Evolutionary conservation across 768 basidiomycete species (phyloP).

Genomic region (Trametes cingulata): DNA sequence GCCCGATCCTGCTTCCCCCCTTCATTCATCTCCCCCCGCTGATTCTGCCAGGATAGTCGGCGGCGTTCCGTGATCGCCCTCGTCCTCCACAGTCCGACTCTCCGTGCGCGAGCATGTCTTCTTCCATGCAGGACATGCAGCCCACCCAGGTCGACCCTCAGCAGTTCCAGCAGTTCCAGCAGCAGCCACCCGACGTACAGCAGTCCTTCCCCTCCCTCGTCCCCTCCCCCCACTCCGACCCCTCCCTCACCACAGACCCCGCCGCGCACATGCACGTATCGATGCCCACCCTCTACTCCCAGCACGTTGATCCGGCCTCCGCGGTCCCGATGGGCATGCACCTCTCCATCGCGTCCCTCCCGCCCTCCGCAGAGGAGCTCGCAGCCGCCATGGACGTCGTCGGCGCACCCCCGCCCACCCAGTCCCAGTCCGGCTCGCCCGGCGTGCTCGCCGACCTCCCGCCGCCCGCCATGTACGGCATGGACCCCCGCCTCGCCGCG

Average conservation of each 20-base stretch:
- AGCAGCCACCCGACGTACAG: slow-evolving; percentile 16
- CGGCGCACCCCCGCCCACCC: slow-evolving; percentile 14
- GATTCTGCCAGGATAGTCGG: background rate
- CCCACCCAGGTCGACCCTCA: slow-evolving; percentile 26
- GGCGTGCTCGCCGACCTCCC: slow-evolving; percentile 46
- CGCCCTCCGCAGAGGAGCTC: slow-evolving; percentile 18
- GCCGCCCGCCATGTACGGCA: slow-evolving; percentile 34
- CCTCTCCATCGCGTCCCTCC: slow-evolving; percentile 23
- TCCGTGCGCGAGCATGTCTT: slow-evolving; percentile 18
- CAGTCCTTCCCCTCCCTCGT: slow-evolving; percentile 24
- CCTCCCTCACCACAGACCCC: slow-evolving; percentile 21
- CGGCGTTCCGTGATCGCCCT: slow-evolving; percentile 19
- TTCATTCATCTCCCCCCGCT: slow-evolving; percentile 18
- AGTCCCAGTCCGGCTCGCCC: slow-evolving; percentile 33
- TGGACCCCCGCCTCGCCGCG: slow-evolving; percentile 38
- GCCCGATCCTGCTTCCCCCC: slow-evolving; percentile 5
- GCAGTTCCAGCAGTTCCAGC: slow-evolving; percentile 26
- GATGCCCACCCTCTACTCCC: slow-evolving; percentile 25
- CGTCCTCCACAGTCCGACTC: background rate
- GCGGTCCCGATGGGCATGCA: slow-evolving; percentile 24
- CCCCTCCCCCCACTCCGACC: slow-evolving; percentile 23
- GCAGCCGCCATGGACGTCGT: slow-evolving; percentile 28
- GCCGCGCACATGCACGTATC: slow-evolving; percentile 24
- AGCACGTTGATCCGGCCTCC: slow-evolving; percentile 25
- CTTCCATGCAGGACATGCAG: slow-evolving; percentile 28